phyloP scores from a whole-genome alignment of 192 early-diverging fungal species.

The Entophlyctis luteolus region DNA sequence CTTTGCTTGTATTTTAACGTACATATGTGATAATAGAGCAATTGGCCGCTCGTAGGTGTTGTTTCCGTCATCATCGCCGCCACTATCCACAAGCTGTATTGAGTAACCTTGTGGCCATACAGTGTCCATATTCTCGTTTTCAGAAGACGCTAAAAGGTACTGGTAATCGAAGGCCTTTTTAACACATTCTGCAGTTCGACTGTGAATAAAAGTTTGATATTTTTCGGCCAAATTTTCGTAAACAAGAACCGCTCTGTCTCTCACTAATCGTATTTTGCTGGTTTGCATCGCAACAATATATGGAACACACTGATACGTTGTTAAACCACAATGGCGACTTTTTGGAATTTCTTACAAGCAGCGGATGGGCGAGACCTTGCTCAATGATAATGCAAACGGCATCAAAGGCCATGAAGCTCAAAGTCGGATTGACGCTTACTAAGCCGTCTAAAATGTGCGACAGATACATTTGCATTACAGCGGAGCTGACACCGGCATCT shows the following conservation, averaged over 20 bases:
- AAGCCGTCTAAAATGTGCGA: slow-evolving; percentile 70
- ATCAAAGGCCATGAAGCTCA: slow-evolving; percentile 74
- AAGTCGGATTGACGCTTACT: slow-evolving; percentile 47
- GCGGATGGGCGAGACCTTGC: slow-evolving; percentile 87
- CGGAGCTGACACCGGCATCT: slow-evolving; percentile 81
- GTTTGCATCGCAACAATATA: slow-evolving; percentile 82
- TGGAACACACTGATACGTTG: slow-evolving; percentile 72
- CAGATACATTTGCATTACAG: slow-evolving; percentile 87
- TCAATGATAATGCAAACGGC: slow-evolving; percentile 78
- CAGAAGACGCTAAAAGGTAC: no score
- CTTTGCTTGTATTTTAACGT: slow-evolving; percentile 63
- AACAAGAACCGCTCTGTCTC: slow-evolving; percentile 67
- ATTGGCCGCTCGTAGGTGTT: slow-evolving; percentile 1
- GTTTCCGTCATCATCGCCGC: background rate
- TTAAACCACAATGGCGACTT: background rate
- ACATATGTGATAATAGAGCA: slow-evolving; percentile 65
- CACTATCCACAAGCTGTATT: no score
- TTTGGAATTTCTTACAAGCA: slow-evolving; percentile 47
- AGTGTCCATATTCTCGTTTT: no score
- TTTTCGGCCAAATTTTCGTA: slow-evolving; percentile 77
- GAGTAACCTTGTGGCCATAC: no score
- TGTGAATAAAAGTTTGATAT: slow-evolving; percentile 85
- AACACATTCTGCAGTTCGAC: slow-evolving; percentile 73
- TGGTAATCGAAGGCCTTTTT: slow-evolving; percentile 69
- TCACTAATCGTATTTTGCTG: slow-evolving; percentile 54